A percentile compares a stretch with the other conserved stretches of the same genome.
phyloP scores from a whole-genome alignment of 345 rosid species.

The Gossypium herbaceum region DNA sequence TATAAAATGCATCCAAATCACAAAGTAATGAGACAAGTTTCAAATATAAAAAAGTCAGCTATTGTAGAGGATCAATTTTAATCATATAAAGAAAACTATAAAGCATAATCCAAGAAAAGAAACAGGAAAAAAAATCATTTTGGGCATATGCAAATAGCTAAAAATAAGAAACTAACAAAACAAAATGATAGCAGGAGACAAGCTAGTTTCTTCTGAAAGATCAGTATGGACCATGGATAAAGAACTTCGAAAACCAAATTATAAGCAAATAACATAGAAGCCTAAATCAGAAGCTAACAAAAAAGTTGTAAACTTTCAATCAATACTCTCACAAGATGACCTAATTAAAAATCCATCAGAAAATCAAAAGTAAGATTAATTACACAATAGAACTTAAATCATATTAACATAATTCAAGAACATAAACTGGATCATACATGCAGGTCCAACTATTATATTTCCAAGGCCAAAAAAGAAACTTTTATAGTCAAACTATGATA shows the following conservation, averaged over 20 bases:
- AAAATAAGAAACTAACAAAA: background rate
- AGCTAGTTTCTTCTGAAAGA: background rate
- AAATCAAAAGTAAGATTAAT: background rate
- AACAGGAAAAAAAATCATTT: background rate
- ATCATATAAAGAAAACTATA: background rate
- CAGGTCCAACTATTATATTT: background rate
- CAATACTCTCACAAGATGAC: background rate
- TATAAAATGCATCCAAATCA: too few relatives aligned
- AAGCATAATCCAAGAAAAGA: background rate
- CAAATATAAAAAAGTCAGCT: too few relatives aligned
- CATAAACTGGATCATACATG: background rate
- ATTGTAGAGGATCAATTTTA: too few relatives aligned
- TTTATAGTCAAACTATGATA: background rate
- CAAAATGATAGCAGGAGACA: constrained; percentile 1
- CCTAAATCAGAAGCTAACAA: constrained; percentile 10
- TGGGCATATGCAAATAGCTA: background rate
- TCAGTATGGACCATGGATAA: constrained; percentile 1
- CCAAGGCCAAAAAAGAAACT: background rate
- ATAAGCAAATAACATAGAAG: background rate
- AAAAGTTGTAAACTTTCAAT: background rate
- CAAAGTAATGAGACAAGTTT: too few relatives aligned
- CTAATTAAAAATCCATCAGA: constrained; percentile 6
- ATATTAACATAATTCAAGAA: background rate
- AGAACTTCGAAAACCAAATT: background rate
- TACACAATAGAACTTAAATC: background rate